A percentile compares a stretch with the other conserved stretches of the same genome.
Evolutionary conservation across 345 rosid species (phyloP).

Genomic region (Eucalyptus albens): DNA sequence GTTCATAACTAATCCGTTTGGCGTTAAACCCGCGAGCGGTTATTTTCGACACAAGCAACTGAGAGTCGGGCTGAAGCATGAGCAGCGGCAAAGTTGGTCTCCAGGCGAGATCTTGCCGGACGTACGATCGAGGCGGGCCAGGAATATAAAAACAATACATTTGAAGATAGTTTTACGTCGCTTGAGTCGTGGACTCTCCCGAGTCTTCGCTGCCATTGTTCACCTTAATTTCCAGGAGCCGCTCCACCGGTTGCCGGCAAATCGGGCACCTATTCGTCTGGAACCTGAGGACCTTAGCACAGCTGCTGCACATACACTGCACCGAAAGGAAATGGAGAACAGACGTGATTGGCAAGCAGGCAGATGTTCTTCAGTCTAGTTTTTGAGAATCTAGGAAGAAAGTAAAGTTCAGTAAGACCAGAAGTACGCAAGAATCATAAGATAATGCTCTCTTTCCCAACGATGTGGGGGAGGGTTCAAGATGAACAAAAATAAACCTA

Average conservation of each 20-base stretch:
- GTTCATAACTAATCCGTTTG: not conserved
- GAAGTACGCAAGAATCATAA: not conserved
- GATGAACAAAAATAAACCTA: not conserved
- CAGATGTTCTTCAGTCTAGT: not conserved
- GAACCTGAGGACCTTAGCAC: conserved; percentile 37
- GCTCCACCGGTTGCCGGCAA: conserved; percentile 39
- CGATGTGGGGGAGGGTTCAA: not conserved
- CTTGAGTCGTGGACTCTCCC: not conserved
- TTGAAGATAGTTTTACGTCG: not conserved
- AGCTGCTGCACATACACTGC: conserved; percentile 49
- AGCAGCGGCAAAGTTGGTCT: not conserved
- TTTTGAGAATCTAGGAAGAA: not conserved
- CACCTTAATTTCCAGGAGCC: conserved; percentile 41
- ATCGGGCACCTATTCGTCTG: conserved; percentile 42
- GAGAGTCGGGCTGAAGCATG: not conserved
- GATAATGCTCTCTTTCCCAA: not conserved
- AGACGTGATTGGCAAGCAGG: not conserved
- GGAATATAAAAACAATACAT: not conserved
- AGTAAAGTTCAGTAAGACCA: not conserved
- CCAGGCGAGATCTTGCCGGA: not conserved
- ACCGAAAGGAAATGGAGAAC: not conserved
- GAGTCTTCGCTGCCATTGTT: conserved; percentile 11
- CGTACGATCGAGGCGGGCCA: not conserved
- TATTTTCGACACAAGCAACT: not conserved
- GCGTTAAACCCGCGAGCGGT: not conserved